Conservation (phyloP, 768 basidiomycete genomes). For the Podaxis sp. region DNA sequence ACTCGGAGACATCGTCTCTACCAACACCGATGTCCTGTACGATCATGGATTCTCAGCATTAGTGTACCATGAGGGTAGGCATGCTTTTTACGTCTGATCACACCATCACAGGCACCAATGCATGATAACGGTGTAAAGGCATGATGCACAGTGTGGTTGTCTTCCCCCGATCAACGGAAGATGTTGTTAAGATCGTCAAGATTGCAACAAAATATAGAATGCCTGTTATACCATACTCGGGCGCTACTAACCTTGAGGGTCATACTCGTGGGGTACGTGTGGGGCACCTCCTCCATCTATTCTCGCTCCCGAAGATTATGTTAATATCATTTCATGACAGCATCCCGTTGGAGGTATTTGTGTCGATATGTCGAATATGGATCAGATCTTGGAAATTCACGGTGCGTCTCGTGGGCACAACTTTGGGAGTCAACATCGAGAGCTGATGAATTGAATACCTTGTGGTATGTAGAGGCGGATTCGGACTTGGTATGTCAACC, state of each 20-base stretch:
- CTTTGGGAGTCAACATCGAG: neutral
- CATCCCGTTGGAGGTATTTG: conserved; percentile 66
- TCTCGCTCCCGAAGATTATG: neutral
- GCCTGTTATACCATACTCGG: conserved; percentile 76
- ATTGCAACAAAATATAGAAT: conserved; percentile 71
- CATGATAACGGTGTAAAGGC: conserved; percentile 22
- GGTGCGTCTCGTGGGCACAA: conserved; percentile 35
- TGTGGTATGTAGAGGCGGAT: conserved; percentile 47
- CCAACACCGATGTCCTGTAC: conserved; percentile 45
- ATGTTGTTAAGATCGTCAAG: conserved; percentile 76
- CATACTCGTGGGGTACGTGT: conserved; percentile 59
- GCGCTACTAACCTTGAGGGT: conserved; percentile 80
- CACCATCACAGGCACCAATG: neutral
- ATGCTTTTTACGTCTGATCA: neutral
- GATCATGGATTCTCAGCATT: conserved; percentile 53
- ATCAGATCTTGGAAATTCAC: conserved; percentile 70
- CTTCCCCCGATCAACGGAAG: conserved; percentile 66
- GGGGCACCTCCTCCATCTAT: neutral
- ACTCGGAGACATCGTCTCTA: conserved; percentile 34
- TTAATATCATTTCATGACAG: neutral
- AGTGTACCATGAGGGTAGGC: conserved; percentile 46
- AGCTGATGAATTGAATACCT: neutral
- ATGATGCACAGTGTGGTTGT: conserved; percentile 55
- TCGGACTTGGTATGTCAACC: conserved; percentile 74
- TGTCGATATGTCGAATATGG: conserved; percentile 76